phyloP scores from a whole-genome alignment of 208 protist genomes.

The Crithidia acanthocephali region DNA sequence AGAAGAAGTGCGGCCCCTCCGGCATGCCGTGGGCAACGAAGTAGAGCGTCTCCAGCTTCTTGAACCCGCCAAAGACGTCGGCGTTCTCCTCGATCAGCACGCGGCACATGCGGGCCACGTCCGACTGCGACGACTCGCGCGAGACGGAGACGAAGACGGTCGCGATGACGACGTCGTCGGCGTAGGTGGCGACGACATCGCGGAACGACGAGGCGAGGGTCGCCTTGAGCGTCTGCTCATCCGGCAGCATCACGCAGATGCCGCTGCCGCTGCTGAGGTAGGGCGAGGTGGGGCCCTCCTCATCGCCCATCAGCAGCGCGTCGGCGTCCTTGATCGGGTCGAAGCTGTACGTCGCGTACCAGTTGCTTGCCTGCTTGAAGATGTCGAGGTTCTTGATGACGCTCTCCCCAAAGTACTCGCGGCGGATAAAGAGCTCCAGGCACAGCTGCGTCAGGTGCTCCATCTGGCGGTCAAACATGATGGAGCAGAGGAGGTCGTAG shows the following conservation, averaged over 20 bases:
- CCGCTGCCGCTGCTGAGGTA: slow-evolving; percentile 34
- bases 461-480: slow-evolving; percentile 81
- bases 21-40: slow-evolving; percentile 76
- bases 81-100: slow-evolving; percentile 55
- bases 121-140: slow-evolving; percentile 50
- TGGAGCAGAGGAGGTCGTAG: slow-evolving; percentile 73
- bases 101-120: slow-evolving; percentile 49
- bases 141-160: slow-evolving; percentile 73
- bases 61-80: slow-evolving; percentile 27
- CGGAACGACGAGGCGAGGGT: slow-evolving; percentile 43
- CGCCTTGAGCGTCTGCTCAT: slow-evolving; percentile 48
- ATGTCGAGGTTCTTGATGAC: slow-evolving; percentile 68
- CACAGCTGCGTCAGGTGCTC: slow-evolving; percentile 74
- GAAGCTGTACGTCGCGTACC: slow-evolving; percentile 70
- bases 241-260: slow-evolving; percentile 65
- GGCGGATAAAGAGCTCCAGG: slow-evolving; percentile 79
- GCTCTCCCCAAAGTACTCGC: slow-evolving; percentile 79
- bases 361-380: slow-evolving; percentile 47
- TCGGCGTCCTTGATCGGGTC: slow-evolving; percentile 55
- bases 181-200: slow-evolving; percentile 36
- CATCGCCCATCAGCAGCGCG: slow-evolving; percentile 26
- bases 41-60: slow-evolving; percentile 54
- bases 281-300: background rate
- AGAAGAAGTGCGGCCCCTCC: slow-evolving; percentile 91
- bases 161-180: slow-evolving; percentile 37